Evolutionary conservation across 2,329 filamentous ascomycete genomes (phyloP).

Genomic region (Myriosclerotinia duriaeana): DNA sequence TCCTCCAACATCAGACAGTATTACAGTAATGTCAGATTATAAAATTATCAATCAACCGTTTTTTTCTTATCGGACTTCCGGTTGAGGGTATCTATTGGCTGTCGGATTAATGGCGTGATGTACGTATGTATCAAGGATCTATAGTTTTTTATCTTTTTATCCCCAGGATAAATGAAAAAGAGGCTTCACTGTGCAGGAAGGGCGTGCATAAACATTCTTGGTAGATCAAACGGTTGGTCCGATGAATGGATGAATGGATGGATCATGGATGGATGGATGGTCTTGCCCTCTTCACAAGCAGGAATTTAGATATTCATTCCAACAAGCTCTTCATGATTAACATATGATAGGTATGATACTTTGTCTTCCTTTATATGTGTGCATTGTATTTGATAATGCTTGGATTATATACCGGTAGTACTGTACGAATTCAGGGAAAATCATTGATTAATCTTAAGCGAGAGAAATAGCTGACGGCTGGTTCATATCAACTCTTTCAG

Average conservation of each 20-base stretch:
- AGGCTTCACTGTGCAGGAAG: conserved; percentile 10
- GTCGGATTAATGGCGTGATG: conserved; percentile 1
- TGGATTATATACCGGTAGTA: too few species aligned
- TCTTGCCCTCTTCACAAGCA: too few species aligned
- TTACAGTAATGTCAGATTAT: conserved; percentile 2
- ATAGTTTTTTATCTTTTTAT: too few species aligned
- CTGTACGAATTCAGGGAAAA: background rate
- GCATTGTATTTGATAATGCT: too few species aligned
- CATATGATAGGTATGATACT: too few species aligned
- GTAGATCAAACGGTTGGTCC: background rate
- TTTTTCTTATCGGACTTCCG: conserved; percentile 9
- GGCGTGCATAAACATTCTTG: background rate
- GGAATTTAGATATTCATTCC: too few species aligned
- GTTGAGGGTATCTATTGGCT: background rate
- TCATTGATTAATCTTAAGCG: conserved; percentile 2
- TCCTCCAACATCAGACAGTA: background rate
- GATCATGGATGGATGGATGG: background rate
- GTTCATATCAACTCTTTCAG: background rate
- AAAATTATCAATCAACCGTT: background rate
- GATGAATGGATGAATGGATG: too few species aligned
- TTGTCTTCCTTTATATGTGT: too few species aligned
- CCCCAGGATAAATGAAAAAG: background rate
- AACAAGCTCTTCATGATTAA: too few species aligned
- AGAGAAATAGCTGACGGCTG: background rate
- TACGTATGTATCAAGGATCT: background rate